Percentiles rank a stretch among this genome's conserved stretches.
These are phyloP conservation scores for sorghum (Sorghum bicolor) DNA, from an alignment of 176 grass and related monocot genomes.

Conservation along the genomic window DNA sequence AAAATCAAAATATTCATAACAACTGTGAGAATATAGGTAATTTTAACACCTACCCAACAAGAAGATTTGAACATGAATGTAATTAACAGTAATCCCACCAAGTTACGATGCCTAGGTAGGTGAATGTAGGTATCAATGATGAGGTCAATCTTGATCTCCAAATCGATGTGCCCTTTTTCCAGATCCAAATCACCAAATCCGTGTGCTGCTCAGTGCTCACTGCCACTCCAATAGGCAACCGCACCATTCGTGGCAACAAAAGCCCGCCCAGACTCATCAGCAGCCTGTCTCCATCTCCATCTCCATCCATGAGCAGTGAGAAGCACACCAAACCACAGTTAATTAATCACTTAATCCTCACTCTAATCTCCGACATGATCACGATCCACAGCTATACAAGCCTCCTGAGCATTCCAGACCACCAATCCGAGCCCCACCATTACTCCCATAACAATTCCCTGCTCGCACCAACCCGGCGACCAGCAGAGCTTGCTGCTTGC, in stretches of 20 bases:
- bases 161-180: too few species aligned
- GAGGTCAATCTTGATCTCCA: too few species aligned
- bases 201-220: not conserved
- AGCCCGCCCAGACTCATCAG: too few species aligned
- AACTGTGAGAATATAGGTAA: too few species aligned
- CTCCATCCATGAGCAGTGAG: not conserved
- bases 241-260: not conserved
- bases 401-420: not conserved
- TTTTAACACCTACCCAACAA: too few species aligned
- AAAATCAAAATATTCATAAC: too few species aligned
- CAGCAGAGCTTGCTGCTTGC: not conserved
- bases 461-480: not conserved
- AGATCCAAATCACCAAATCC: too few species aligned
- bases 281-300: not conserved
- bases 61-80: too few species aligned
- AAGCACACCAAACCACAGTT: not conserved
- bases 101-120: too few species aligned
- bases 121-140: too few species aligned
- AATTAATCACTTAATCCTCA: not conserved
- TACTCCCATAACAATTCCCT: not conserved
- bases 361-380: not conserved
- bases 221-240: not conserved
- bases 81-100: too few species aligned
- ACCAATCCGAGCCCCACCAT: slow-evolving; percentile 19
- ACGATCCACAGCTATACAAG: not conserved